phyloP scores from a whole-genome alignment of 345 rosid genomes.

The Dipteronia sinensis region DNA sequence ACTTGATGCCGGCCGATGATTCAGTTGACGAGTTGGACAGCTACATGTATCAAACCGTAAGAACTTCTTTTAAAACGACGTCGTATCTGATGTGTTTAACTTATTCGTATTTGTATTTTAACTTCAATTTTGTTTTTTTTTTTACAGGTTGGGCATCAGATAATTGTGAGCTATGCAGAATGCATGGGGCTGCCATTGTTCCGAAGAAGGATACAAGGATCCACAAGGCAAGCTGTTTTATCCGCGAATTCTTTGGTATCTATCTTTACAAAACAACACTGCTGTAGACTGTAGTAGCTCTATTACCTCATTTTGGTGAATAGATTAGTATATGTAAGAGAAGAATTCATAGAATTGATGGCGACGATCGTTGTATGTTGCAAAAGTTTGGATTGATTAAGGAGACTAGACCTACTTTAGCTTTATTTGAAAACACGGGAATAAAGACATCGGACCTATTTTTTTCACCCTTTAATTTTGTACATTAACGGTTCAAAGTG shows the following conservation, averaged over 20 bases:
- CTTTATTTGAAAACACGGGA: too few relatives aligned
- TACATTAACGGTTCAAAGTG: too few relatives aligned
- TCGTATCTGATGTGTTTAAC: neutral
- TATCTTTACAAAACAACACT: too few relatives aligned
- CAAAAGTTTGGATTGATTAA: too few relatives aligned
- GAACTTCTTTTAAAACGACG: conserved; percentile 9
- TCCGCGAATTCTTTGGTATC: conserved; percentile 21
- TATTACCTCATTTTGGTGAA: too few relatives aligned
- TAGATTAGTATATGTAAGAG: too few relatives aligned
- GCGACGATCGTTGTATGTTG: conserved; percentile 9
- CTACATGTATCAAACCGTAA: conserved; percentile 91
- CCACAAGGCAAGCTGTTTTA: conserved; percentile 64
- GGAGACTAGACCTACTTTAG: conserved; percentile 2
- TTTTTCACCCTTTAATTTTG: too few relatives aligned
- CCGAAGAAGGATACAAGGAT: conserved; percentile 77
- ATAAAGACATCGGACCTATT: too few relatives aligned
- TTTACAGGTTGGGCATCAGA: conserved; percentile 88
- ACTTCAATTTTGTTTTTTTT: neutral
- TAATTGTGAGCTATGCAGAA: conserved; percentile 78
- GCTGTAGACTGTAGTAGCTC: too few relatives aligned
- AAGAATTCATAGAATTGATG: too few relatives aligned
- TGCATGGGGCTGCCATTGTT: conserved; percentile 92
- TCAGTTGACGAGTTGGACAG: conserved; percentile 90
- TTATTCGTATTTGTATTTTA: neutral
- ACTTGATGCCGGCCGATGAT: conserved; percentile 84